phyloP scores from a whole-genome alignment of 139 green algal species.

The Dunaliella sp. region DNA sequence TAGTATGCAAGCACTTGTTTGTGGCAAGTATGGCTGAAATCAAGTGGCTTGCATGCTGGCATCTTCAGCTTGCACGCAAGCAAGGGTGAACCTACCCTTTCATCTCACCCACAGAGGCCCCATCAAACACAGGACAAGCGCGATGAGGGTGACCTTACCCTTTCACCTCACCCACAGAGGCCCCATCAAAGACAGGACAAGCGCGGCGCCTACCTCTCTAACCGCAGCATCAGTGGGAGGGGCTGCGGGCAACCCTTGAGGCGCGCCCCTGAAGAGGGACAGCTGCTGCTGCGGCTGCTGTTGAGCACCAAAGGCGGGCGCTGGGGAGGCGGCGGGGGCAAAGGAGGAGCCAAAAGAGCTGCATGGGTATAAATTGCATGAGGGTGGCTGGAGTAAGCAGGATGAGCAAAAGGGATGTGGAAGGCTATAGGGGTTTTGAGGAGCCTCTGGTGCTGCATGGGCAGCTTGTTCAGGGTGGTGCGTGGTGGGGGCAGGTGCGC shows the following conservation, averaged over 20 bases:
- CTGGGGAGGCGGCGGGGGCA: not conserved
- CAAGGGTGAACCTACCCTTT: not conserved
- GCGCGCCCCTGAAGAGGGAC: not conserved
- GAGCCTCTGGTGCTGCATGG: constrained; percentile 1
- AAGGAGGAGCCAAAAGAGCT: not conserved
- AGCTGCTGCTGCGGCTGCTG: constrained; percentile 3
- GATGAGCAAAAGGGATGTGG: constrained; percentile 3
- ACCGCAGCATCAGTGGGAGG: not conserved
- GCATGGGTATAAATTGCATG: not conserved
- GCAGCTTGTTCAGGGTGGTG: not conserved
- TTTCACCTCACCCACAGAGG: not conserved
- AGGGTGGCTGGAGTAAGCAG: not conserved
- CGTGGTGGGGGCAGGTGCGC: not conserved
- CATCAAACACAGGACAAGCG: not conserved
- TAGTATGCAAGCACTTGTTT: too few relatives aligned
- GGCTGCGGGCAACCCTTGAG: not conserved
- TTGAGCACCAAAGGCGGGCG: constrained; percentile 1
- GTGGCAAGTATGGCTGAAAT: not conserved
- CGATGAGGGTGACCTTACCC: not conserved
- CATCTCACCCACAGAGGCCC: not conserved
- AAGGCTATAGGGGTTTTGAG: too few relatives aligned
- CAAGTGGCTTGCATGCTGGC: not conserved
- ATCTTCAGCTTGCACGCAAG: not conserved
- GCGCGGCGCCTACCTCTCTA: not conserved
- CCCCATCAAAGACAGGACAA: not conserved